Evolutionary conservation across 805 yeast species (phyloP).

Genomic region (Yarrowia bubula): DNA sequence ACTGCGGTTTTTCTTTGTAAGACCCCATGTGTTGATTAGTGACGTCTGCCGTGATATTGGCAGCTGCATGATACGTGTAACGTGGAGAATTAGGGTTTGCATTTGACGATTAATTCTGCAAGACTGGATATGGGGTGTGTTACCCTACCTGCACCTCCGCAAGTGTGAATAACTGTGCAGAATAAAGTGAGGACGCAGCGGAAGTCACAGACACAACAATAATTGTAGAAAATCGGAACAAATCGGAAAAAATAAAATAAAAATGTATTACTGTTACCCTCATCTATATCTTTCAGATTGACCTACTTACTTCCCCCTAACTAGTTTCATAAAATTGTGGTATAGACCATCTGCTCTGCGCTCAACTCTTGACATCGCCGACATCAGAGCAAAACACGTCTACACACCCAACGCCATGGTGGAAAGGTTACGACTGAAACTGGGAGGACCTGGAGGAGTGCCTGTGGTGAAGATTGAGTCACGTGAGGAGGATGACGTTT

Average conservation of each 20-base stretch:
- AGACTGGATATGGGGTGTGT: not conserved
- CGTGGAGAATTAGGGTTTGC: not conserved
- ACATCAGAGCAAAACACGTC: not conserved
- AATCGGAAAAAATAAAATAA: not conserved
- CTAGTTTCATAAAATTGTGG: not conserved
- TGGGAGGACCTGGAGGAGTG: not conserved
- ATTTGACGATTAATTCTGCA: too few species aligned
- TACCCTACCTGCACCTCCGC: not conserved
- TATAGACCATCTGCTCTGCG: not conserved
- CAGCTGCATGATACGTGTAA: not conserved
- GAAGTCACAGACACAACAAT: not conserved
- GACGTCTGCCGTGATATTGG: not conserved
- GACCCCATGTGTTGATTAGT: not conserved
- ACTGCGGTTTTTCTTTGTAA: not conserved
- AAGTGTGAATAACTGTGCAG: not conserved
- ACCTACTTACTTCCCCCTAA: not conserved
- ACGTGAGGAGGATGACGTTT: not conserved
- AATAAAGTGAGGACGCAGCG: not conserved
- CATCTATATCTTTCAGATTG: too few species aligned
- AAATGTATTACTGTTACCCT: too few species aligned
- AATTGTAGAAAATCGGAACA: not conserved
- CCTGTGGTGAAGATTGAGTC: constrained; percentile 7
- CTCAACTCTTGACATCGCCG: not conserved
- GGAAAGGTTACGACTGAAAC: constrained; percentile 10
- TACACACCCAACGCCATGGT: not conserved